phyloP scores from a whole-genome alignment of 306 rosid genomes.

The Vigna angularis region DNA sequence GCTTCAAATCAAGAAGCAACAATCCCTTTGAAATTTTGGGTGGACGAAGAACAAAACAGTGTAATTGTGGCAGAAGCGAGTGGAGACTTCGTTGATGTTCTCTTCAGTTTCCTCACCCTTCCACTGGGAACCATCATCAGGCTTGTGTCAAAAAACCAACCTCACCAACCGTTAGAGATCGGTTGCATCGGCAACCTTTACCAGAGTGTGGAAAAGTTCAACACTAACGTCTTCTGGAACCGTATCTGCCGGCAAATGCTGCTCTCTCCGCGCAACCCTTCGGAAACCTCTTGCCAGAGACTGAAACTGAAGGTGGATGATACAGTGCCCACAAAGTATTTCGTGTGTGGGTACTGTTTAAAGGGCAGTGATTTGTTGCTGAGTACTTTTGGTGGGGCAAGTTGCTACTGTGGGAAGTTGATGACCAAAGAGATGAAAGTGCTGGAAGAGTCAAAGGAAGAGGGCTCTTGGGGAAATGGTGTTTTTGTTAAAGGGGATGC shows the following conservation, averaged over 20 bases:
- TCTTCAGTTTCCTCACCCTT: constrained; percentile 35
- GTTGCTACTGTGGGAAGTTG: constrained; percentile 1
- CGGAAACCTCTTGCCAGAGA: constrained; percentile 7
- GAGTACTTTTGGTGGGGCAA: constrained; percentile 23
- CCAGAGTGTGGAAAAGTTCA: background rate
- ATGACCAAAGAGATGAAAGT: constrained; percentile 9
- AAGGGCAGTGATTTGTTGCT: background rate
- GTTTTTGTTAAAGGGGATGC: background rate
- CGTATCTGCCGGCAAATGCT: constrained; percentile 13
- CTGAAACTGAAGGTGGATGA: constrained; percentile 35
- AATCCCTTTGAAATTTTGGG: constrained; percentile 8
- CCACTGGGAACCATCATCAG: constrained; percentile 19
- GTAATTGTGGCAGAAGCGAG: constrained; percentile 22
- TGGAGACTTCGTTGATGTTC: constrained; percentile 6
- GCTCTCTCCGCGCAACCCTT: constrained; percentile 9
- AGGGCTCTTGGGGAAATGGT: background rate
- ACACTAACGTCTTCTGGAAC: background rate
- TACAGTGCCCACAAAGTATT: constrained; percentile 21
- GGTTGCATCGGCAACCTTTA: constrained; percentile 25
- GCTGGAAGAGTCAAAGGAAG: background rate
- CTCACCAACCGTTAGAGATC: background rate
- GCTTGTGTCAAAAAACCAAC: background rate
- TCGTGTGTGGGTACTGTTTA: background rate
- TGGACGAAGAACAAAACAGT: background rate
- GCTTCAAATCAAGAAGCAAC: constrained; percentile 2